phyloP scores from a whole-genome alignment of 1,284 basidiomycete species.

The Marasmius fiardii region DNA sequence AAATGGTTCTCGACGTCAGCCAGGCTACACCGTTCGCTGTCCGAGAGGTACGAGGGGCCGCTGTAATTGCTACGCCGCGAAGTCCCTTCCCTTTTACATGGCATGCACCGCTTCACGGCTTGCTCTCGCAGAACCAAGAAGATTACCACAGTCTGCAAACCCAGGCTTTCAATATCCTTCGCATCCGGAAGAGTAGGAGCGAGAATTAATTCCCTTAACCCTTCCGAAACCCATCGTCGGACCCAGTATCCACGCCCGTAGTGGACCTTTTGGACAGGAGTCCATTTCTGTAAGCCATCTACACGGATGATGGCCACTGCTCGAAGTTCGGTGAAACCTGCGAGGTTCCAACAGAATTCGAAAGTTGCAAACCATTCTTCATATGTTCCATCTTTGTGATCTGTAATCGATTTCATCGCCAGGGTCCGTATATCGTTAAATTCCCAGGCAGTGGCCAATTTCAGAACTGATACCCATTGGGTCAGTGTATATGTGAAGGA shows the following conservation, averaged over 20 bases:
- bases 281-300: too few relatives aligned
- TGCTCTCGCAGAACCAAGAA: too few relatives aligned
- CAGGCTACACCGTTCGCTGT: background rate
- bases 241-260: background rate
- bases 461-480: background rate
- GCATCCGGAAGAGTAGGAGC: too few relatives aligned
- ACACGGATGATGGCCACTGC: background rate
- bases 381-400: background rate
- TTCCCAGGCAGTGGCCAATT: background rate
- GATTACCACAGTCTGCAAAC: too few relatives aligned
- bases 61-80: too few relatives aligned
- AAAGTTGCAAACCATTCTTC: background rate
- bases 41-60: background rate
- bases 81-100: too few relatives aligned
- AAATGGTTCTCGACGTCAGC: background rate
- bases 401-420: background rate
- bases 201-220: too few relatives aligned
- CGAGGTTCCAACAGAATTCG: background rate
- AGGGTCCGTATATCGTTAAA: background rate
- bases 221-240: background rate
- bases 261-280: background rate
- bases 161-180: too few relatives aligned
- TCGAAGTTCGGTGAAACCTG: background rate
- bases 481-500: background rate
- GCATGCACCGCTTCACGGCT: too few relatives aligned